Percentiles rank a stretch among this genome's conserved stretches.
Evolutionary conservation across 495 filamentous ascomycete species (phyloP).

Genomic region (Penicillium ochrochloron): DNA sequence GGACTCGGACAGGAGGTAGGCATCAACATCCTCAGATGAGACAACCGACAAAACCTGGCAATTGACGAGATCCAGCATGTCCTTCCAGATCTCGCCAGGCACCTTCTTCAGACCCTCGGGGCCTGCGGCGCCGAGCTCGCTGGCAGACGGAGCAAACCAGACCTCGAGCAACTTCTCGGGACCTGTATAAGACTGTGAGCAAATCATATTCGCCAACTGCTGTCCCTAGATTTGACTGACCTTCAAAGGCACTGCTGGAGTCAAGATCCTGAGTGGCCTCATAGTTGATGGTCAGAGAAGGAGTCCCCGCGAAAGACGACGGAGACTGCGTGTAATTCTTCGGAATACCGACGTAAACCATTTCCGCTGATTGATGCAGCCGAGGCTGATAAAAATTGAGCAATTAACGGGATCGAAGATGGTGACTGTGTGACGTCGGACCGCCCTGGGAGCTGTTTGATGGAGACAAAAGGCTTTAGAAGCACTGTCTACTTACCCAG

Average conservation of each 20-base stretch:
- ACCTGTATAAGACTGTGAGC: conserved; percentile 52
- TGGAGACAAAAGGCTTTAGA: conserved; percentile 51
- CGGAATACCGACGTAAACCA: conserved; percentile 83
- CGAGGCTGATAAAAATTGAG: conserved; percentile 26
- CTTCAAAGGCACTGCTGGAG: conserved; percentile 96
- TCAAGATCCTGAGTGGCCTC: conserved; percentile 93
- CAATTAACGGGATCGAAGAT: conserved; percentile 22
- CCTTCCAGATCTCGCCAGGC: conserved; percentile 83
- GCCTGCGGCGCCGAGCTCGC: conserved; percentile 70
- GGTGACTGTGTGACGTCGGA: conserved; percentile 34
- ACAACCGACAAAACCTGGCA: conserved; percentile 97
- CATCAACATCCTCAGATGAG: conserved; percentile 93
- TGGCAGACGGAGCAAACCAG: conserved; percentile 88
- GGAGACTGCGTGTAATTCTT: conserved; percentile 79
- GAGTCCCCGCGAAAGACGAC: conserved; percentile 74
- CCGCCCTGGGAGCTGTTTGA: conserved; percentile 30
- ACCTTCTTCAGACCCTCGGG: conserved; percentile 87
- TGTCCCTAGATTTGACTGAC: conserved; percentile 43
- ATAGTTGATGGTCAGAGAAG: conserved; percentile 94
- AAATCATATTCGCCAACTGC: neutral
- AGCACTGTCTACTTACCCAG: conserved; percentile 76
- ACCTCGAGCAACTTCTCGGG: conserved; percentile 99
- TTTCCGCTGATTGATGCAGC: conserved; percentile 56
- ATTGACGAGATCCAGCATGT: conserved; percentile 96
- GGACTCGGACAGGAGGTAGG: conserved; percentile 96